Conservation (phyloP, 805 yeast genomes). For the Saccharomyces eubayanus region DNA sequence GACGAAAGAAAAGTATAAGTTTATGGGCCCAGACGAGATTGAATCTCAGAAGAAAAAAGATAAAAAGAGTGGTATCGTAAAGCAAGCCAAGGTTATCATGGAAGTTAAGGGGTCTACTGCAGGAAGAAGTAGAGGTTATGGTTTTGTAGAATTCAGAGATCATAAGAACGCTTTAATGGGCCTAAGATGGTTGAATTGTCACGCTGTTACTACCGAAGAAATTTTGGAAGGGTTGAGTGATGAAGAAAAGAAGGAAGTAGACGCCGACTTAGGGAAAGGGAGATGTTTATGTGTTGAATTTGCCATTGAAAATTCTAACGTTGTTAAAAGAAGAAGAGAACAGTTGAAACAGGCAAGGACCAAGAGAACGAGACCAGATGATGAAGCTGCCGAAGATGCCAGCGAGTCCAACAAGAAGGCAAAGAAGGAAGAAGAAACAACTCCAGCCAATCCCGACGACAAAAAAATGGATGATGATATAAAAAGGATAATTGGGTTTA, state of each 20-base stretch:
- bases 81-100: slow-evolving; percentile 85
- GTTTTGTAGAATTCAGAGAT: slow-evolving; percentile 87
- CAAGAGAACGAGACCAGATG: slow-evolving; percentile 24
- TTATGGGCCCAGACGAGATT: slow-evolving; percentile 33
- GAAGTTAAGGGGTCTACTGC: slow-evolving; percentile 80
- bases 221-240: slow-evolving; percentile 60
- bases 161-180: slow-evolving; percentile 94
- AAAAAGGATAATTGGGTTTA: slow-evolving; percentile 57
- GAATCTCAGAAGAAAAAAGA: slow-evolving; percentile 41
- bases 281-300: slow-evolving; percentile 87
- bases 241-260: slow-evolving; percentile 52
- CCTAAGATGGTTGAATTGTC: slow-evolving; percentile 93
- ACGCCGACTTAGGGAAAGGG: slow-evolving; percentile 46
- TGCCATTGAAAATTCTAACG: slow-evolving; percentile 92
- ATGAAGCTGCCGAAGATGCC: slow-evolving; percentile 16
- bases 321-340: slow-evolving; percentile 82
- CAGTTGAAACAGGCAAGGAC: slow-evolving; percentile 40
- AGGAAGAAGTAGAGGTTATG: slow-evolving; percentile 95
- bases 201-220: slow-evolving; percentile 66
- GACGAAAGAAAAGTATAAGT: slow-evolving; percentile 48
- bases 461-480: slow-evolving; percentile 41
- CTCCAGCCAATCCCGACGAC: slow-evolving; percentile 9
- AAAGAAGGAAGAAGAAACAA: slow-evolving; percentile 23
- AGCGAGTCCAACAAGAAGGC: slow-evolving; percentile 15
- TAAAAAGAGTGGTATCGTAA: slow-evolving; percentile 82